Base-by-base conservation (phyloP, 495 filamentous ascomycete species). In the Penicillium pancosmium region DNA sequence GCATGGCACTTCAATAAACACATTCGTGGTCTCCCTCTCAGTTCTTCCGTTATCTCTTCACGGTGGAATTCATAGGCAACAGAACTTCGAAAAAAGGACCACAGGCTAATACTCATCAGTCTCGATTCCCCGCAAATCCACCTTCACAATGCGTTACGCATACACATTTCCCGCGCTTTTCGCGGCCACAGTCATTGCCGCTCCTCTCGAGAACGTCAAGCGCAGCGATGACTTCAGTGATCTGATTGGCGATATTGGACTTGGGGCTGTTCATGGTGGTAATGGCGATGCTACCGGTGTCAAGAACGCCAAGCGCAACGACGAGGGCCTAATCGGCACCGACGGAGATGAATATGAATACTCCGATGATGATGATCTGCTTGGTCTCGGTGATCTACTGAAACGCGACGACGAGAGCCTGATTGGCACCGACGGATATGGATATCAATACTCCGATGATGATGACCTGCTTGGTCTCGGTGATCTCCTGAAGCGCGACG, bases 81-180 rank as follows among this genome's bases (percentile, higher is more conserved):
- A 47, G 15, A 36, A 1, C 12, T n/a, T 2, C 19, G 15, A 0
- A 3, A 18, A 11, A 44, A 44, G 10, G 41, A 40, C 4, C n/a
- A 38, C 1, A 19, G 41, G 31, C 21, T 56, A 48, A n/a, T 15
- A 23, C 16, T 9, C 5, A 18, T 5, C 35, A 33, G 47, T 25
- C 23, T 16, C 23, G 40, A 25, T 19, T 48, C 25, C n/a, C 10
- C 23, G 23, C 23, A 4, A 23, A 15, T 35, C 25, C 12, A 41
- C 27, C 27, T 19, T 41, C 50, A 46, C n/a, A 3, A 54, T 55
- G 31, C 46, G 8, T 34, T 43, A 46, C 31, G 12, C 50, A 12
- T 47, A 52, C 18, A 53, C 49, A 56, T 61, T 55, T 41, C 36
- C 50, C 27, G 50, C 44, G 21, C 43, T 62, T 8, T 62, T 57